Percentiles rank a stretch among this genome's conserved stretches.
Conservation (phyloP, 345 rosid genomes). For the Citrus maxima region DNA sequence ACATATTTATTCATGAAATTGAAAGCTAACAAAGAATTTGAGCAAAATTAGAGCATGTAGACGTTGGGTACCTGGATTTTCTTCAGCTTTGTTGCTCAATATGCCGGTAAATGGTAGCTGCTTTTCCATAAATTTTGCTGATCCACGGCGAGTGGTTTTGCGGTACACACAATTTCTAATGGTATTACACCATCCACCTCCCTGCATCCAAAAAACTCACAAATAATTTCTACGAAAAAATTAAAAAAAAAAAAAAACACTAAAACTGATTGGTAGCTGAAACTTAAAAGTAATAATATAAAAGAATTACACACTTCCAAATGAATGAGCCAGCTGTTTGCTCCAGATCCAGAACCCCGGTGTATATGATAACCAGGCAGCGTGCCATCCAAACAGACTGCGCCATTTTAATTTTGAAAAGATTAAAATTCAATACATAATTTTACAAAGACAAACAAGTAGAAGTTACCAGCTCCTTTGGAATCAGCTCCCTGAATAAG, state of each 20-base stretch:
- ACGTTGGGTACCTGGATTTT: slow-evolving; percentile 64
- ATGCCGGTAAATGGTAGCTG: slow-evolving; percentile 68
- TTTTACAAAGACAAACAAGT: too few relatives aligned
- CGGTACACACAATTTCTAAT: slow-evolving; percentile 58
- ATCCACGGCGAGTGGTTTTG: slow-evolving; percentile 79
- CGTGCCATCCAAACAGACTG: slow-evolving; percentile 91
- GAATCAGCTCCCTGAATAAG: slow-evolving; percentile 79
- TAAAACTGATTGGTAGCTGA: background rate
- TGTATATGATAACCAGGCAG: slow-evolving; percentile 84
- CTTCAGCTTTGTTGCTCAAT: slow-evolving; percentile 64
- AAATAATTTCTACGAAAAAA: background rate
- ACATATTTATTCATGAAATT: background rate
- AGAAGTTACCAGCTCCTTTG: slow-evolving; percentile 73
- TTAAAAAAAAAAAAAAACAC: background rate
- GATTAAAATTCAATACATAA: background rate
- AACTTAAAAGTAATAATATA: background rate
- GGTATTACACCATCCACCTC: slow-evolving; percentile 91
- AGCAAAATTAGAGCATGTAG: background rate
- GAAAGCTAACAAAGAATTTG: background rate
- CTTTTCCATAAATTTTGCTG: slow-evolving; percentile 76
- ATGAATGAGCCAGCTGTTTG: slow-evolving; percentile 77
- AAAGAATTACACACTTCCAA: slow-evolving; percentile 54
- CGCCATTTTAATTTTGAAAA: background rate
- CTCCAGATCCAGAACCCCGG: slow-evolving; percentile 71
- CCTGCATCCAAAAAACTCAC: slow-evolving; percentile 36